Evolutionary conservation across 306 rosid genomes (phyloP), one percentile per base, ranked within the genome.

Genomic region (Hylodesmum podocarpum): DNA sequence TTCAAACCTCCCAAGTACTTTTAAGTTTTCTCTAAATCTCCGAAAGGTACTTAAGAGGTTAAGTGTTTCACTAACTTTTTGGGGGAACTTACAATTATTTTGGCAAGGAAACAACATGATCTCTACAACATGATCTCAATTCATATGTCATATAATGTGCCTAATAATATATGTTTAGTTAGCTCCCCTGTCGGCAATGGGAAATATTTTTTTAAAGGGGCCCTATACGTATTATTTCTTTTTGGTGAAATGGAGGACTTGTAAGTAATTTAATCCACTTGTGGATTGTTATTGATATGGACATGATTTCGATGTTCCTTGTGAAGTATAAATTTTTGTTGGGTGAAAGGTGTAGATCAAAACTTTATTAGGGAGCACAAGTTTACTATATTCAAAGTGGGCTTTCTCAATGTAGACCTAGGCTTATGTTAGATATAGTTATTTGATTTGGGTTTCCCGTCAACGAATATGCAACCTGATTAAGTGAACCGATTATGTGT

Each of bases 401-500:
- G 36, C 44, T 11, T 15, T 40, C 11, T 8, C 28, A 3, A 51
- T n/a, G n/a, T 19, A 71, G 34, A 19, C 46, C 3, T 18, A 8
- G 54, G 41, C 49, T 19, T 8, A 29, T 3, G 8, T 46, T 9
- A 69, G 18, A 27, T 47, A 28, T 70, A 70, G 7, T 33, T 71
- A 4, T 51, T 31, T 51, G 51, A 71, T 54, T 34, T 51, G 24
- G 11, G 37, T 21, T 49, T 33, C 49, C 51, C 50, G 22, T 51
- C 51, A 14, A 34, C 8, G 36, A 55, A 31, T 29, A 25, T 31
- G 31, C 15, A n/a, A 74, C 55, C 12, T 80, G 62, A 28, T 40
- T 66, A 34, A 50, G 72, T 27, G 44, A 50, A 50, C 29, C 51
- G 10, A 39, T 54, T 46, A 78, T 95, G 96, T 4, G 97, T 82